These are phyloP conservation scores for Boehmeria nivea DNA, from an alignment of 306 rosid genomes.

Conservation along the genomic window DNA sequence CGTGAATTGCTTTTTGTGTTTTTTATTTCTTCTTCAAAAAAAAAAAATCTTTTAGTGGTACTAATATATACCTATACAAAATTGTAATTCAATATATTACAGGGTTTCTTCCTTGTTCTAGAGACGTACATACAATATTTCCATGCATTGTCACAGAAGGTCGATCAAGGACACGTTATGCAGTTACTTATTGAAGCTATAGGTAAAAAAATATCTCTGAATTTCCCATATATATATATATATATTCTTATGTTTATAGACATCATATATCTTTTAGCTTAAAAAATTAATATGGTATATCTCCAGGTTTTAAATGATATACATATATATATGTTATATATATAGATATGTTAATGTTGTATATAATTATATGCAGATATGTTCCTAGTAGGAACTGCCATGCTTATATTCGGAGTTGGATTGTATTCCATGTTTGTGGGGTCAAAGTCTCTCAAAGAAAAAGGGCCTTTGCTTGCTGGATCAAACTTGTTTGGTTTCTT, in stretches of 20 bases:
- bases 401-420: conserved; percentile 43
- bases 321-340: too few species aligned
- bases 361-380: conserved; percentile 27
- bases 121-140: conserved; percentile 41
- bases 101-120: conserved; percentile 39
- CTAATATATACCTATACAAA: neutral
- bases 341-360: neutral
- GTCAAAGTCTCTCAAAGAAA: conserved; percentile 18
- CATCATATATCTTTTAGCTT: too few species aligned
- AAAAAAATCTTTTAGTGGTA: too few species aligned
- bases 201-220: conserved; percentile 21
- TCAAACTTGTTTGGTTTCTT: conserved; percentile 43
- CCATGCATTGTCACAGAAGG: conserved; percentile 27
- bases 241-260: neutral
- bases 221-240: neutral
- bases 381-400: conserved; percentile 50
- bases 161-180: conserved; percentile 35
- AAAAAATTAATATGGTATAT: too few species aligned
- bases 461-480: conserved; percentile 17
- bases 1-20: too few species aligned
- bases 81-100: conserved; percentile 13
- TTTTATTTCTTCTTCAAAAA: too few species aligned
- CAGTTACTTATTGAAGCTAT: conserved; percentile 48
- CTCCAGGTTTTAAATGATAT: too few species aligned
- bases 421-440: conserved; percentile 43